Evolutionary conservation across 257 asterid species (phyloP).

Genomic region (Echites panduratus): DNA sequence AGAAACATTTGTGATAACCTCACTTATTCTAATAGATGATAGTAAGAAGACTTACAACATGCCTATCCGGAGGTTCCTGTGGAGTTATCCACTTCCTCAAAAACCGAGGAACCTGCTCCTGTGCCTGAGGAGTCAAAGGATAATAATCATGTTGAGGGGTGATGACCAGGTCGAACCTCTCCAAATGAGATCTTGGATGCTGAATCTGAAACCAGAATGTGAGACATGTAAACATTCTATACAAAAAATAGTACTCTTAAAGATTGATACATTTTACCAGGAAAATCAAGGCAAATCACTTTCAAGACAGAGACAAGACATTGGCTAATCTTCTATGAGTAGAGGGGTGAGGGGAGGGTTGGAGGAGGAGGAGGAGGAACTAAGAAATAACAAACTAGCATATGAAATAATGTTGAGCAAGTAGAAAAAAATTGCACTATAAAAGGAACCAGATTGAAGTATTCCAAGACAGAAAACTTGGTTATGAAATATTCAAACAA

Average conservation of each 20-base stretch:
- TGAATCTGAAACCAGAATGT: slow-evolving; percentile 64
- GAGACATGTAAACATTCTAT: neutral
- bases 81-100: slow-evolving; percentile 91
- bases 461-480: neutral
- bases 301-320: neutral
- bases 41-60: slow-evolving; percentile 49
- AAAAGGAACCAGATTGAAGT: neutral
- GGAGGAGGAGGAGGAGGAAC: no score
- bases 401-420: neutral
- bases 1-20: neutral
- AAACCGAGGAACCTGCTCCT: slow-evolving; percentile 78
- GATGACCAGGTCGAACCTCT: slow-evolving; percentile 91
- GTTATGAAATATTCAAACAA: neutral
- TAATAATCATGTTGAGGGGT: slow-evolving; percentile 88
- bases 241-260: neutral
- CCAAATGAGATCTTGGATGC: slow-evolving; percentile 89
- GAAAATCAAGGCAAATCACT: neutral
- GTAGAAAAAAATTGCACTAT: neutral
- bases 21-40: neutral
- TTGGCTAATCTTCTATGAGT: neutral
- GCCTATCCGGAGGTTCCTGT: slow-evolving; percentile 62
- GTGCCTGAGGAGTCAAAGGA: slow-evolving; percentile 70
- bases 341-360: neutral
- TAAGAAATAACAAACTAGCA: neutral
- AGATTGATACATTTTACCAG: neutral